Conservation (phyloP, 345 rosid species). For the Passiflora organensis region DNA sequence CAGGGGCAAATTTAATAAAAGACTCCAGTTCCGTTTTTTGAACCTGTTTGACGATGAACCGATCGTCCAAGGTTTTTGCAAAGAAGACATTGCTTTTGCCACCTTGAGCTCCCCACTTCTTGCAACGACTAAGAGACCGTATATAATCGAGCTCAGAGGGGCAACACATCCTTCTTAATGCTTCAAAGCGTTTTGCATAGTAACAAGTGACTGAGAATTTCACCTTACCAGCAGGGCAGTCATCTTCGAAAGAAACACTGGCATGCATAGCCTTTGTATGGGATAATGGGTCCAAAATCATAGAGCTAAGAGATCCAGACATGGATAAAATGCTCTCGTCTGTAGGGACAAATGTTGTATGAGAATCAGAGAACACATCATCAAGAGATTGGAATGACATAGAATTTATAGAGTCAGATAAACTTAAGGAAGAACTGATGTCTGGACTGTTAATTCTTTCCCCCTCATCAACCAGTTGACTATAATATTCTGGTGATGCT, state of each 20-base stretch:
- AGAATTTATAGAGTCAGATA: conserved; percentile 38
- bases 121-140: conserved; percentile 95
- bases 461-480: conserved; percentile 45
- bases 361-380: conserved; percentile 42
- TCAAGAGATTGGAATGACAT: conserved; percentile 43
- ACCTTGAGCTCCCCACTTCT: conserved; percentile 98
- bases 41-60: conserved; percentile 91
- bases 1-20: conserved; percentile 81
- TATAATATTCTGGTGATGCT: conserved; percentile 58
- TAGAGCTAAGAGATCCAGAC: conserved; percentile 57
- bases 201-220: conserved; percentile 83
- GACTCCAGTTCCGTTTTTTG: conserved; percentile 97
- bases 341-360: conserved; percentile 47
- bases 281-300: conserved; percentile 59
- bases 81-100: conserved; percentile 99
- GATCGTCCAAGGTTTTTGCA: conserved; percentile 93
- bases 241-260: conserved; percentile 68
- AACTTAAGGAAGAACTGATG: conserved; percentile 44
- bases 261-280: conserved; percentile 64
- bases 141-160: conserved; percentile 83
- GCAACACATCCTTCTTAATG: conserved; percentile 71
- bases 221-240: conserved; percentile 57
- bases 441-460: conserved; percentile 43
- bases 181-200: conserved; percentile 77
- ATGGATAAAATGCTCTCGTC: conserved; percentile 56